Evolutionary conservation across 2,329 filamentous ascomycete species (phyloP).

Genomic region (Sporothrix brunneoviolacea): DNA sequence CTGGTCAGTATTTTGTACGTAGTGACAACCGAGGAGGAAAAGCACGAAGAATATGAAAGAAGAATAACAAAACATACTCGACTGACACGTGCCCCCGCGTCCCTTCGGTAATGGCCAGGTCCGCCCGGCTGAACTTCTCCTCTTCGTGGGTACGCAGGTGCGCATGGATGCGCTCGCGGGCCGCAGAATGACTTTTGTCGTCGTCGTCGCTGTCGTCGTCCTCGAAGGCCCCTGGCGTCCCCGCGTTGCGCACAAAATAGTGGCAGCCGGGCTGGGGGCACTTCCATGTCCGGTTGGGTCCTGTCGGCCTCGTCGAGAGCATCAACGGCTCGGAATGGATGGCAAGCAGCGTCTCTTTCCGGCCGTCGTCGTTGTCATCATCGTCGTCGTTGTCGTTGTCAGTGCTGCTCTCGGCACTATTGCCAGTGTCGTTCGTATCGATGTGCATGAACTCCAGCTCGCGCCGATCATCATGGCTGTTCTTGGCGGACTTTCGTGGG

Average conservation of each 20-base stretch:
- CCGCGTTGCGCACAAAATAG: conserved; percentile 48
- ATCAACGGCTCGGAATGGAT: conserved; percentile 41
- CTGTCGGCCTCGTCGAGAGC: conserved; percentile 43
- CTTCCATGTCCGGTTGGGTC: conserved; percentile 57
- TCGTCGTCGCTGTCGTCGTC: conserved; percentile 2
- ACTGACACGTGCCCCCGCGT: conserved; percentile 48
- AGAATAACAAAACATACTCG: conserved; percentile 41
- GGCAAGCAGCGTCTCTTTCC: conserved; percentile 28
- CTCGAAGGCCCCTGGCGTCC: background rate
- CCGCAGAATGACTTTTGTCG: conserved; percentile 32
- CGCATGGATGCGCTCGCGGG: conserved; percentile 49
- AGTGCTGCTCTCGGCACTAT: background rate
- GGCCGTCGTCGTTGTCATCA: conserved; percentile 14
- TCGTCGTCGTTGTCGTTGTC: conserved; percentile 11
- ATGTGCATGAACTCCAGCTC: background rate
- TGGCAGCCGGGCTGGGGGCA: conserved; percentile 59
- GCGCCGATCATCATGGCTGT: background rate
- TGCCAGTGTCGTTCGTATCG: background rate
- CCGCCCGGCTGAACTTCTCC: conserved; percentile 40
- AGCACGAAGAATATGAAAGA: conserved; percentile 15
- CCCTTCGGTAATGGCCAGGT: conserved; percentile 51
- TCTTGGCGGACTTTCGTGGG: conserved; percentile 3
- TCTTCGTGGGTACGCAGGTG: conserved; percentile 57
- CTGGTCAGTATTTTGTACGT: background rate
- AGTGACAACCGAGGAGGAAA: conserved; percentile 8